Evolutionary conservation across 2,329 filamentous ascomycete genomes (phyloP).

Genomic region (Fusarium sp.): DNA sequence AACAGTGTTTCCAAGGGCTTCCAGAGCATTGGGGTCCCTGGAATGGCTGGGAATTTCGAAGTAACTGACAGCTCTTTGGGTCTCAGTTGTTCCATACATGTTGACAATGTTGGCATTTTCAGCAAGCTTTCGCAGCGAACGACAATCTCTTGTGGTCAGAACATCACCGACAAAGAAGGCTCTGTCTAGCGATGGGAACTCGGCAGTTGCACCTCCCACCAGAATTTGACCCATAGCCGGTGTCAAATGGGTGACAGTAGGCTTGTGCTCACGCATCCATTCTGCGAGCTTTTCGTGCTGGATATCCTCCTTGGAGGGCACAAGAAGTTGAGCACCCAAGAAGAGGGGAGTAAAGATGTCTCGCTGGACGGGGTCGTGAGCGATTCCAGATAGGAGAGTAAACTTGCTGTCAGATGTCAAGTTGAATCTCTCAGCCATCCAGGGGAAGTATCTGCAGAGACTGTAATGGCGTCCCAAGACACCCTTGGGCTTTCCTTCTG

Average conservation of each 20-base stretch:
- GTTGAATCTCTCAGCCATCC: constrained; percentile 90
- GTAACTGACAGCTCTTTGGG: constrained; percentile 78
- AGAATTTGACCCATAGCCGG: constrained; percentile 97
- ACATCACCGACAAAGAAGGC: constrained; percentile 66
- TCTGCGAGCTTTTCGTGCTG: constrained; percentile 81
- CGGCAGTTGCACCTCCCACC: constrained; percentile 81
- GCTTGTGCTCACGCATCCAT: constrained; percentile 83
- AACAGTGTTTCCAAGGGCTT: constrained; percentile 73
- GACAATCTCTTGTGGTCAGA: too few species aligned
- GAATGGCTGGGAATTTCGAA: constrained; percentile 78
- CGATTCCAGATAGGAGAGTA: constrained; percentile 87
- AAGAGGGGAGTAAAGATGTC: constrained; percentile 94
- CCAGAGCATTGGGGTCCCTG: constrained; percentile 67
- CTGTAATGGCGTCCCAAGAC: constrained; percentile 90
- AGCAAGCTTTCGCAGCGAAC: constrained; percentile 66
- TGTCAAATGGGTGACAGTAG: constrained; percentile 88
- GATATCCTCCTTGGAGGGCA: constrained; percentile 74
- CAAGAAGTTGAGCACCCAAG: constrained; percentile 81
- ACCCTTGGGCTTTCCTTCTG: constrained; percentile 85
- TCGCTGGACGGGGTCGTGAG: constrained; percentile 73
- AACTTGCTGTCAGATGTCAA: constrained; percentile 80
- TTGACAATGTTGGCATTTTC: constrained; percentile 65
- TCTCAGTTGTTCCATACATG: constrained; percentile 51
- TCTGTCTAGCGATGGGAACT: constrained; percentile 71
- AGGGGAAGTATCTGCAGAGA: constrained; percentile 87